These are phyloP conservation scores for Arabidopsis hybrid DNA, from an alignment of 441 rosid species.

Conservation along the genomic window DNA sequence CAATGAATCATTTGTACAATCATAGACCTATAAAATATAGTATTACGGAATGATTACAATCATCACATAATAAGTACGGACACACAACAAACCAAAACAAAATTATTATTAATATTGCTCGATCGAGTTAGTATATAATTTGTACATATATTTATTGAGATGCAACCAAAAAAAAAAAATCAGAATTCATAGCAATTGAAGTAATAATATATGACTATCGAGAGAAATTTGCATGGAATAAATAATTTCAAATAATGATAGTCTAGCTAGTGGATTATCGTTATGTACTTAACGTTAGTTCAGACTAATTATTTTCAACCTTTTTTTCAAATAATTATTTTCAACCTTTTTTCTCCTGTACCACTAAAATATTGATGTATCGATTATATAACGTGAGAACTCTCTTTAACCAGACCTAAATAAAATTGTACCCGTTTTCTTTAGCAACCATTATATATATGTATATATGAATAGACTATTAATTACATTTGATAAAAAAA, in stretches of 20 bases:
- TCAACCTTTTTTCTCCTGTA: background rate
- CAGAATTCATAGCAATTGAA: background rate
- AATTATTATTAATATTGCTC: background rate
- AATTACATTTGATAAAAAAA: slow-evolving; percentile 1
- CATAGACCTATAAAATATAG: slow-evolving; percentile 16
- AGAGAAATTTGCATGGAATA: background rate
- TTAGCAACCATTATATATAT: background rate
- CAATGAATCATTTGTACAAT: background rate
- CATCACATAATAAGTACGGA: slow-evolving; percentile 26
- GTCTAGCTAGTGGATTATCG: slow-evolving; percentile 9
- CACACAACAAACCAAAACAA: slow-evolving; percentile 8
- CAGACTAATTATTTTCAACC: background rate
- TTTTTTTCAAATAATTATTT: background rate
- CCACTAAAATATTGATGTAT: background rate
- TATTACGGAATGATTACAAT: slow-evolving; percentile 9
- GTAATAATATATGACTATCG: background rate
- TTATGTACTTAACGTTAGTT: background rate
- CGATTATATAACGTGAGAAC: background rate
- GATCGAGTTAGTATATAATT: background rate
- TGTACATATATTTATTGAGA: slow-evolving; percentile 9
- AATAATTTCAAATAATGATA: background rate
- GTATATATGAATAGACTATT: slow-evolving; percentile 7
- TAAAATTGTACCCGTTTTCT: background rate
- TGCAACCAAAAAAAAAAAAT: background rate
- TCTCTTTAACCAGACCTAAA: background rate